Base-by-base conservation (phyloP, 202 grass and related monocot genomes). In the Alloteropsis angusta region DNA sequence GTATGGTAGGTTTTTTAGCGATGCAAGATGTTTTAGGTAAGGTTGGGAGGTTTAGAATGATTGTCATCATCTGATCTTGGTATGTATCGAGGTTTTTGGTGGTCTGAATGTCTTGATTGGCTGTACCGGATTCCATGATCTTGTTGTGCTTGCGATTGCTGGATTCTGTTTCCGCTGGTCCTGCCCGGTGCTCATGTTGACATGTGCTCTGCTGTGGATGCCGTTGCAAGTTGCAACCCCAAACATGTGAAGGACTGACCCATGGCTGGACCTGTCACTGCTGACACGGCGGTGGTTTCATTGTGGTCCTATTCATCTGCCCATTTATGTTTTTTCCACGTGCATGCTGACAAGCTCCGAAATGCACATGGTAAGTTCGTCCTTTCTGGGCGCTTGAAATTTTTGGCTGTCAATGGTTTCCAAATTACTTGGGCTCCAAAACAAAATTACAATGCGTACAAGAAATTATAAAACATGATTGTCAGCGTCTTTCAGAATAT, bases 81-180 rank as follows among this genome's bases (percentile, higher is more conserved):
- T 72, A 73, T 71, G 65, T 82, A 65, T 64, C 58, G 12, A 13
- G 54, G 56, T 70, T 66, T 68, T 38, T 87, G 65, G 58, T 82
- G 57, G 74, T 59, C 60, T 72, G 30, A 49, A 59, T 83, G 47
- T 13, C 23, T 58, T 58, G 55, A 58, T 58, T 56, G 47, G 25
- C 25, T 80, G 79, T 58, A 82, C 77, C 36, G 79, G 48, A 77
- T 72, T 72, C 85, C 46, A 65, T 78, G 85, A 72, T 72, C 55
- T 18, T 22, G 58, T 25, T 50, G 79, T 48, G 58, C 49, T 8
- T 77, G 28, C 79, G 72, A 65, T 6, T 37, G 56, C 65, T 72
- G 67, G 79, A 87, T 87, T 82, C 72, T 85, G 73, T 82, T 87
- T 72, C 41, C 17, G 59, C 9, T 49, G 59, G 41, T 64, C 55